Evolutionary conservation across 352 stramenopile genomes (phyloP).

Genomic region (Pythium plurisporium): DNA sequence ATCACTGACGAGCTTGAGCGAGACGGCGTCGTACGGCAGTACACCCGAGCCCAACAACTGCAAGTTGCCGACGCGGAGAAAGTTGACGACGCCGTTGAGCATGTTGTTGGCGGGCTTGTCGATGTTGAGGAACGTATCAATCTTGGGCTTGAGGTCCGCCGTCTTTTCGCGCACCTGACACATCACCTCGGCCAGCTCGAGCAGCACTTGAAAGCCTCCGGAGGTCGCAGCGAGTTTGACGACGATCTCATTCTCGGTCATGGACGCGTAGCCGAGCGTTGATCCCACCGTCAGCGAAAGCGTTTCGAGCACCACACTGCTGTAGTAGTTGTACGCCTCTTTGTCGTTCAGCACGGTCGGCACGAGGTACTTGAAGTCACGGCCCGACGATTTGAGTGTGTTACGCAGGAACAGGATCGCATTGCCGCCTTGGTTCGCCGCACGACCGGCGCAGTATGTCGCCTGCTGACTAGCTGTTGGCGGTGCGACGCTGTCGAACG

Average conservation of each 20-base stretch:
- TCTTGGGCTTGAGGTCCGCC: not conserved
- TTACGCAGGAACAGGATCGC: conserved; percentile 13
- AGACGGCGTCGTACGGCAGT: not conserved
- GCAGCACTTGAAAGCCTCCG: not conserved
- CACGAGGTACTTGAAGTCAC: conserved; percentile 14
- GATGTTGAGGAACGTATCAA: not conserved
- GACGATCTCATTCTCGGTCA: not conserved
- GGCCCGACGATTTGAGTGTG: conserved; percentile 1
- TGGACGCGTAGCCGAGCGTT: not conserved
- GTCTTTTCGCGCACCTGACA: not conserved
- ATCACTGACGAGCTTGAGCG: not conserved
- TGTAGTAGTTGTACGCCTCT: conserved; percentile 16
- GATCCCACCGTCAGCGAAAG: not conserved
- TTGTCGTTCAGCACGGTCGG: not conserved
- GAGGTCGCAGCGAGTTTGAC: not conserved
- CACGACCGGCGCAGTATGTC: not conserved
- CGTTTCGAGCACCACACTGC: conserved; percentile 15
- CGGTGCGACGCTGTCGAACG: too few species aligned
- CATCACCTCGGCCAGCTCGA: conserved; percentile 10
- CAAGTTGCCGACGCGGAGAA: not conserved
- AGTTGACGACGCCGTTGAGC: not conserved
- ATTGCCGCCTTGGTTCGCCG: not conserved
- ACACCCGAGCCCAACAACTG: not conserved
- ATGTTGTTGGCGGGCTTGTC: not conserved
- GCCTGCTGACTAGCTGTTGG: not conserved